These are phyloP conservation scores for Viola pubescens DNA, from an alignment of 441 rosid genomes.

Conservation along the genomic window DNA sequence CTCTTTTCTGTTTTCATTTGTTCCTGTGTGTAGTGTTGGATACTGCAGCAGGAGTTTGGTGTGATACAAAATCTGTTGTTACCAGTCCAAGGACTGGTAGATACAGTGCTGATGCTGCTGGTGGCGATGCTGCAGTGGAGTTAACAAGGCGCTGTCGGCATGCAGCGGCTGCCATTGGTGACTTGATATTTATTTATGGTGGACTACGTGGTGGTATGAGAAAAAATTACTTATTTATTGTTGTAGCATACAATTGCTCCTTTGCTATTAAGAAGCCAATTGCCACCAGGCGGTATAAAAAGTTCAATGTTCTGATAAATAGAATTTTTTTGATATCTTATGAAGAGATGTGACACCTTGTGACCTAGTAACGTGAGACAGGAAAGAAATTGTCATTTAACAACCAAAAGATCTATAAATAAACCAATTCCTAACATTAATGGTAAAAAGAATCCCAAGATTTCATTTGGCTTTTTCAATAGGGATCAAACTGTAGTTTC, in stretches of 20 bases:
- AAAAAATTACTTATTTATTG: not conserved
- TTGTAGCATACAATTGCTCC: not conserved
- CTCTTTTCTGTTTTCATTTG: not conserved
- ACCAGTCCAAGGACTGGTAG: conserved; percentile 93
- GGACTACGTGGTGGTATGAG: conserved; percentile 97
- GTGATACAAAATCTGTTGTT: conserved; percentile 96
- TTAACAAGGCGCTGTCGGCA: conserved; percentile 99
- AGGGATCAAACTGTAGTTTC: too few relatives aligned
- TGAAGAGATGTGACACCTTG: not conserved
- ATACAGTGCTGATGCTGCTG: conserved; percentile 95
- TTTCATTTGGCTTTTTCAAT: not conserved
- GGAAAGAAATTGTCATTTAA: too few relatives aligned
- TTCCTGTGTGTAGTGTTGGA: conserved; percentile 64
- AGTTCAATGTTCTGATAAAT: not conserved
- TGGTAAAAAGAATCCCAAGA: not conserved
- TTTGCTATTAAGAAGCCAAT: conserved; percentile 1
- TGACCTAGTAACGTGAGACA: not conserved
- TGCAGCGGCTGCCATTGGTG: conserved; percentile 98
- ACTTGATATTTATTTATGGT: conserved; percentile 89
- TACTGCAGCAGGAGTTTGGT: conserved; percentile 99
- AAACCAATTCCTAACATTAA: too few relatives aligned
- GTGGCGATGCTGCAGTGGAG: conserved; percentile 97
- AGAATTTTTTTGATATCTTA: not conserved
- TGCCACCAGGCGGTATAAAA: not conserved
- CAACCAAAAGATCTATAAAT: too few relatives aligned